Evolutionary conservation across 129 eudicot species (phyloP), one percentile per base, ranked within the genome.

Genomic region (Flaveria bidentis): DNA sequence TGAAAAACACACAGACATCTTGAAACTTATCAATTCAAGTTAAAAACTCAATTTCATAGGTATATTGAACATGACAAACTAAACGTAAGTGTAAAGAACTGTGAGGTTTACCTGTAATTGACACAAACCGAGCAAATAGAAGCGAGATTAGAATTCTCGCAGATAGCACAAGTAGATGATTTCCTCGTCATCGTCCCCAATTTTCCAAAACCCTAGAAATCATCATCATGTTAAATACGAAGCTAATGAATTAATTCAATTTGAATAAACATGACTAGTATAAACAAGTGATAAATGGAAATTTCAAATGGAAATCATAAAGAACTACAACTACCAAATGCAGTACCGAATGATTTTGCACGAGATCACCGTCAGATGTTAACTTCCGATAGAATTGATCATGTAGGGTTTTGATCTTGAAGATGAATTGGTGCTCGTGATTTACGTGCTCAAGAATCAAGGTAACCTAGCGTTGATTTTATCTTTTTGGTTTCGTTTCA

Each of bases 81-180:
- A 61, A 64, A 49, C 71, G 71, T 55, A 53, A 2, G 42, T 20
- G 28, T 8, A 17, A 13, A 50, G 25, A 49, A 13, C 7, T 5
- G 2, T 53, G 56, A 73, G 17, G 18, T 30, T 75, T 74, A 93
- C 98, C 98, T 88, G 81, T 82, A 88, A 86, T 89, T 91, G 45
- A 91, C 97, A 75, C 97, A 90, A 75, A 71, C 58, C 9, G 90
- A 23, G 66, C 96, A 92, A 28, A 92, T 80, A 6, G 98, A 92
- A 73, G 98, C 85, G 51, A 88, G 90, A 79, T 88, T 92, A 0
- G 89, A 73, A 76, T 82, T 92, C 75, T 92, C 98, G 67, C 98
- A 92, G 28, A 92, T 62, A 20, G 82, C 95, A 82, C 98, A 92
- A 73, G 70, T 74, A 41, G 82, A 79, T 45, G 80, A 30, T 74